Percentiles rank a stretch among this genome's conserved stretches.
Conservation (phyloP, 1,284 basidiomycete genomes). For the Tilletia caries region DNA sequence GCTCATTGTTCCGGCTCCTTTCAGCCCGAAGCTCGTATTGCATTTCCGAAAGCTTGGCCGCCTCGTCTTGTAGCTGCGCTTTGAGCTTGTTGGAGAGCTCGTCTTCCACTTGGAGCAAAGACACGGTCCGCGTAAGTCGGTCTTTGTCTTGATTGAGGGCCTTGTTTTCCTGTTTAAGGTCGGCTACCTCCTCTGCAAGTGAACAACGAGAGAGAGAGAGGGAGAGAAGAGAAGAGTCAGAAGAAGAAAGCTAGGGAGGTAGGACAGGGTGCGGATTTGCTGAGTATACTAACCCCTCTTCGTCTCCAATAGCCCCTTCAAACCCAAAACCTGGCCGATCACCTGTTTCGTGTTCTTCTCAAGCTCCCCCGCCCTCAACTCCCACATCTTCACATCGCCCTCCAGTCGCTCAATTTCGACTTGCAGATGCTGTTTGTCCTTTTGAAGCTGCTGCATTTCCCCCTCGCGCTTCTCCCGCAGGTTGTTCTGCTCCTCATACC, state of each 20-base stretch:
- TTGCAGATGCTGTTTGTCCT: not conserved
- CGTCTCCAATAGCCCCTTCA: conserved; percentile 10
- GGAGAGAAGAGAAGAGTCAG: not conserved
- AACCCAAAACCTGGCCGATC: not conserved
- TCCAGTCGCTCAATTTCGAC: not conserved
- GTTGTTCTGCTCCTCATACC: conserved; percentile 3
- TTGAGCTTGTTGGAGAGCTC: conserved; percentile 1
- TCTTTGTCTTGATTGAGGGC: not conserved
- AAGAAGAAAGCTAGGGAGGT: no score
- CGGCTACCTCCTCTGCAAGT: not conserved
- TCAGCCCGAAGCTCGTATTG: not conserved
- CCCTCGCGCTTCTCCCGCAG: not conserved
- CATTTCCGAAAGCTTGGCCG: not conserved
- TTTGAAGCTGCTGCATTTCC: not conserved
- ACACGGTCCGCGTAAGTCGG: not conserved
- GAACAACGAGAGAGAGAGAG: not conserved
- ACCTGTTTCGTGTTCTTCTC: not conserved
- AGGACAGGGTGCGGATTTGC: not conserved
- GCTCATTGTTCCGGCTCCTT: not conserved
- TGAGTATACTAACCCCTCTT: not conserved
- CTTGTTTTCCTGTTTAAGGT: conserved; percentile 6
- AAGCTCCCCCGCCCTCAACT: not conserved
- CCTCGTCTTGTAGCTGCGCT: not conserved
- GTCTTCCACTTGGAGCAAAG: not conserved
- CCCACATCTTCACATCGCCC: conserved; percentile 6